phyloP scores from a whole-genome alignment of 2,329 filamentous ascomycete species.

The Bipolaris cookei region DNA sequence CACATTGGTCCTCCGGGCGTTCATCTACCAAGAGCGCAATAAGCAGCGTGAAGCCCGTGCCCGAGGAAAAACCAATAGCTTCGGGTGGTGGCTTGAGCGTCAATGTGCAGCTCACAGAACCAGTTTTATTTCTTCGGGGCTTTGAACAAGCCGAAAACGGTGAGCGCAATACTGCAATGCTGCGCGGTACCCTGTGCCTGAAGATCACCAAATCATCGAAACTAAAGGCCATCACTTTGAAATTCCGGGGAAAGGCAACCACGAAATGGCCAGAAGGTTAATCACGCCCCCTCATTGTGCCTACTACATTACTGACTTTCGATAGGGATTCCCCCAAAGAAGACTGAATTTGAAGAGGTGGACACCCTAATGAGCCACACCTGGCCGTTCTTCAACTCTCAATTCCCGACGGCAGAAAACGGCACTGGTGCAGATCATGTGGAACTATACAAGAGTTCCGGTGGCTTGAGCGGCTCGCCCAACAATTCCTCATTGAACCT shows the following conservation, averaged over 20 bases:
- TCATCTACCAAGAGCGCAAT: conserved; percentile 44
- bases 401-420: conserved; percentile 64
- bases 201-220: conserved; percentile 89
- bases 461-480: conserved; percentile 53
- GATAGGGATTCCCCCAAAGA: conserved; percentile 80
- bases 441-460: conserved; percentile 58
- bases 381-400: conserved; percentile 89
- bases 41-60: conserved; percentile 42
- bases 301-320: conserved; percentile 11
- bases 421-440: conserved; percentile 69
- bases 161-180: conserved; percentile 75
- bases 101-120: conserved; percentile 77
- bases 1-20: conserved; percentile 48
- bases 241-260: conserved; percentile 80
- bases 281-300: not conserved
- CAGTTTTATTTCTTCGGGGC: conserved; percentile 78
- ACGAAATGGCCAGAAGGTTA: conserved; percentile 94
- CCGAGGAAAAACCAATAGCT: conserved; percentile 73
- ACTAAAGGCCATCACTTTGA: conserved; percentile 87
- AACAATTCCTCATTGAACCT: conserved; percentile 55
- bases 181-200: conserved; percentile 82
- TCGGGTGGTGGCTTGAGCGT: conserved; percentile 77
- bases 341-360: conserved; percentile 81
- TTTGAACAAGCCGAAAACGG: conserved; percentile 74
- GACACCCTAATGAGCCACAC: conserved; percentile 87